These are phyloP conservation scores for Linnemannia elongata DNA, from an alignment of 192 early-diverging fungal species.

Conservation along the genomic window DNA sequence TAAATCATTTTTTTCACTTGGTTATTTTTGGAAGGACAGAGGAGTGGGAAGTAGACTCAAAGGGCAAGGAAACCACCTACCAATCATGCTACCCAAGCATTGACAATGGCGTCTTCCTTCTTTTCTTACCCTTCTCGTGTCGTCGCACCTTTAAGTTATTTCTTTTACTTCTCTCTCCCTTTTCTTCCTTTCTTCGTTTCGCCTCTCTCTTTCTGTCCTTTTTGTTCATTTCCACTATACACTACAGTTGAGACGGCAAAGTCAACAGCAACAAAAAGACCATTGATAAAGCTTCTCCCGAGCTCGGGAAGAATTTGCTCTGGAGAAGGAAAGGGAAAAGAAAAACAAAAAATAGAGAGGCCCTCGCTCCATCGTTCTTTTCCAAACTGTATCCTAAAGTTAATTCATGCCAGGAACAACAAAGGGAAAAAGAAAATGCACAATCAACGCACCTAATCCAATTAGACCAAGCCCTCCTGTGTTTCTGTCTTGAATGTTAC, in stretches of 20 bases:
- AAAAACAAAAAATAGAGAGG: not conserved
- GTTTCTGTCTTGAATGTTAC: not conserved
- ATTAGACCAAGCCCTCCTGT: not conserved
- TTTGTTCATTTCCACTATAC: not conserved
- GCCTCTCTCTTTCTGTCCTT: no score
- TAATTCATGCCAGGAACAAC: not conserved
- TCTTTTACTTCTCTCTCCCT: no score
- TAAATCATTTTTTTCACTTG: not conserved
- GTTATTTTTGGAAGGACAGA: not conserved
- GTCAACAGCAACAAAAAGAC: not conserved
- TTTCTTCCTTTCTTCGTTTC: no score
- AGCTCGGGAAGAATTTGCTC: not conserved
- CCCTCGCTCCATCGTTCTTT: not conserved
- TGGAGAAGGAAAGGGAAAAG: not conserved
- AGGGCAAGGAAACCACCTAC: not conserved
- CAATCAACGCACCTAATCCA: no score
- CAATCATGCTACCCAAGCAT: not conserved
- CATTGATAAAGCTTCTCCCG: not conserved
- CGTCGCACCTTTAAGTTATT: no score
- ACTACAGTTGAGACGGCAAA: not conserved
- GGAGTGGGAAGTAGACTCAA: not conserved
- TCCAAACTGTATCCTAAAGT: slow-evolving; percentile 4
- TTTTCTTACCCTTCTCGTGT: no score
- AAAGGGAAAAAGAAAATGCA: not conserved
- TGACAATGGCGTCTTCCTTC: no score